A percentile compares a stretch with the other conserved stretches of the same genome.
phyloP scores from a whole-genome alignment of 1,284 basidiomycete genomes.

The Pseudozyma sp. region DNA sequence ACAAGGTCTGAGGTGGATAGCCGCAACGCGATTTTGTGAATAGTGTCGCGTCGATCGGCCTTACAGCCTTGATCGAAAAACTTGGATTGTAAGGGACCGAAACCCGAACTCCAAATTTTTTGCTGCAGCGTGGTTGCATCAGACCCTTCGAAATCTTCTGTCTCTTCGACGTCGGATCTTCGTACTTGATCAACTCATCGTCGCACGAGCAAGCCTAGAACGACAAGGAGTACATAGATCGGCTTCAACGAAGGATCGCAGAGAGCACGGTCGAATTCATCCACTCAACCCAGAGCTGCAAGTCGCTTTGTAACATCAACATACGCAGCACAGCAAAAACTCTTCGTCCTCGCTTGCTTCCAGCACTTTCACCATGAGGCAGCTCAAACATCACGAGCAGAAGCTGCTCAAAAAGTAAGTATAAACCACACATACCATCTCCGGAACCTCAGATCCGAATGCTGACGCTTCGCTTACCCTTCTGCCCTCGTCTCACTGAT shows the following conservation, averaged over 20 bases:
- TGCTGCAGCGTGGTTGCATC: conserved; percentile 1
- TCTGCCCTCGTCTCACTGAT: too few species aligned
- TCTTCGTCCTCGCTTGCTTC: background rate
- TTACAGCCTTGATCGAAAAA: background rate
- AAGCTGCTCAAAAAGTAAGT: conserved; percentile 68
- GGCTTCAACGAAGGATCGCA: too few species aligned
- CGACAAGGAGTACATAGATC: too few species aligned
- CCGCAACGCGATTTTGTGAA: too few species aligned
- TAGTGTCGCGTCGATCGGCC: background rate
- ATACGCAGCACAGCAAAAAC: too few species aligned
- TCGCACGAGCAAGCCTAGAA: too few species aligned
- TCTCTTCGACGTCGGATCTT: background rate
- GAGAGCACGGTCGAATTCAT: too few species aligned
- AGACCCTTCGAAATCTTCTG: background rate
- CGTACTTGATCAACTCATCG: background rate
- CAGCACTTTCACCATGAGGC: conserved; percentile 52
- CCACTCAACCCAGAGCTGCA: too few species aligned
- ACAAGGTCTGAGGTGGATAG: too few species aligned
- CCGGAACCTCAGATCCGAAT: background rate
- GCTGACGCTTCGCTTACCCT: background rate
- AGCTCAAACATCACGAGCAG: conserved; percentile 67
- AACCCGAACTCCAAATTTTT: conserved; percentile 37
- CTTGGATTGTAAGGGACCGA: conserved; percentile 9
- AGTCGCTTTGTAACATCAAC: background rate
- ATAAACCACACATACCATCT: background rate